Base-by-base conservation (phyloP, 108 stramenopile genomes). In the Conticribra weissflogii region DNA sequence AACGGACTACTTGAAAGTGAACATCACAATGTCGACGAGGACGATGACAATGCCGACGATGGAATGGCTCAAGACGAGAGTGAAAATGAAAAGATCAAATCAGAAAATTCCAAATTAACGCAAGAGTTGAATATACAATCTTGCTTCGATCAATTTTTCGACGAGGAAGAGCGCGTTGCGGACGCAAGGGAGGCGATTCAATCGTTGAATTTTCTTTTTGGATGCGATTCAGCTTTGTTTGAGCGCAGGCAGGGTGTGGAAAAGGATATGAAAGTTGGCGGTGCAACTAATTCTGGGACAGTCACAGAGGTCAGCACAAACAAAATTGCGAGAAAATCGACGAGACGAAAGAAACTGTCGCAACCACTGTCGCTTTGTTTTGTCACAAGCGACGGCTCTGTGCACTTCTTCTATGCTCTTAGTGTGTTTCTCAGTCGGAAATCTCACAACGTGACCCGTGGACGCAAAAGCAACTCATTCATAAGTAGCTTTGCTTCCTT, bases 361-460 rank as follows among this genome's bases (percentile, higher is more conserved):
- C 67, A 68, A 31, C 78, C 60, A 9, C 48, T 79, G 12, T 72
- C 59, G 31, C 47, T 79, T 8, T 72, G 66, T 24, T 56, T 79
- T 29, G 66, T 79, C 18, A 68, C 71, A 7, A 72, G 52, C 47
- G 78, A 72, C 58, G 78, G 78, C 31, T 47, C 19, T 12, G 78
- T 72, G 45, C 61, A 66, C 47, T 72, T 79, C 59, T 79, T 63
- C 55, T 54, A 72, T 63, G 78, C 78, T 25, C 60, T 79, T 48
- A 52, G 66, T 16, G 66, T 68, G 12, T 67, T 69, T n/a, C 45
- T 46, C 14, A 59, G 21, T 22, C 47, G 44, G 21, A 63, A 27
- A 53, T 41, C 55, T 21, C 57, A 31, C 57, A 59, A 32, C 19
- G 64, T 51, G 14, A 15, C 30, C 22, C 55, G 54, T 23, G 33